These are phyloP conservation scores for Malus hybrid DNA, from an alignment of 331 rosid species.

Conservation along the genomic window DNA sequence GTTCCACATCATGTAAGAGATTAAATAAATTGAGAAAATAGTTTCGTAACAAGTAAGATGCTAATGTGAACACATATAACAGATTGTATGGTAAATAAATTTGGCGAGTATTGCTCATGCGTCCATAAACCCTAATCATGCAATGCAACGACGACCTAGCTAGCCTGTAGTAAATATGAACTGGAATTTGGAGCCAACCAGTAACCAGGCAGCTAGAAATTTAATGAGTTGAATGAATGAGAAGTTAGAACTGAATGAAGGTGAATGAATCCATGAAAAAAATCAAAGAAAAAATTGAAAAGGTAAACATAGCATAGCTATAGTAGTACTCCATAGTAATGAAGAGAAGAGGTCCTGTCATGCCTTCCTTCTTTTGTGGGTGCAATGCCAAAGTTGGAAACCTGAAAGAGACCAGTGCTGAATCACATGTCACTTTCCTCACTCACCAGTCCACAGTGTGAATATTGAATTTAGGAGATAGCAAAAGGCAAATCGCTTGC, in stretches of 20 bases:
- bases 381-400: conserved; percentile 71
- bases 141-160: background rate
- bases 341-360: conserved; percentile 56
- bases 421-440: conserved; percentile 61
- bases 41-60: background rate
- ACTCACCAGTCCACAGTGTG: background rate
- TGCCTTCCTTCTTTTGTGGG: conserved; percentile 55
- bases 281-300: conserved; percentile 11
- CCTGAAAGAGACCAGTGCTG: conserved; percentile 45
- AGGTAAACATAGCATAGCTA: conserved; percentile 27
- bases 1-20: background rate
- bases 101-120: background rate
- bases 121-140: background rate
- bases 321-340: background rate
- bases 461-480: background rate
- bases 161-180: background rate
- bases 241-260: conserved; percentile 5
- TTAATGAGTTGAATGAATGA: conserved; percentile 1
- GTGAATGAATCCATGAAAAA: background rate
- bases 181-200: background rate
- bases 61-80: background rate
- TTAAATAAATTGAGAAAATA: background rate
- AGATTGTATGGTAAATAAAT: background rate
- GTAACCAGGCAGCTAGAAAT: background rate
- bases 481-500: background rate